phyloP scores from a whole-genome alignment of 2,329 filamentous ascomycete species.

The Penicillium sp. region DNA sequence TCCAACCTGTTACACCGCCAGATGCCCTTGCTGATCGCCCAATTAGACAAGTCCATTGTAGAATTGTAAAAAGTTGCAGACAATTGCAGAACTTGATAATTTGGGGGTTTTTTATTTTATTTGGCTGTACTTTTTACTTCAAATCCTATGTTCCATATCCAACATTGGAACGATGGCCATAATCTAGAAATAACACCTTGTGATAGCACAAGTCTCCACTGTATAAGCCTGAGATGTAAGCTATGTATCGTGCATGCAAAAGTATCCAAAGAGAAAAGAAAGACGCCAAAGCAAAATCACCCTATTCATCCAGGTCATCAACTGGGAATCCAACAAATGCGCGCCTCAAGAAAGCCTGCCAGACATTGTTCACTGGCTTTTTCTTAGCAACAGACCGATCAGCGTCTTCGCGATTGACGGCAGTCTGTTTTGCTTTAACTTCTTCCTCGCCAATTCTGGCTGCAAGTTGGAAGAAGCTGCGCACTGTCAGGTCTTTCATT shows the following conservation, averaged over 20 bases:
- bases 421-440: constrained; percentile 16
- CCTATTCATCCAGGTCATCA: constrained; percentile 56
- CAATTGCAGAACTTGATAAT: not conserved
- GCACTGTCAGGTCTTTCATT: constrained; percentile 78
- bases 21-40: not conserved
- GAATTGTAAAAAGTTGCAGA: not conserved
- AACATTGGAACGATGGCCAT: not conserved
- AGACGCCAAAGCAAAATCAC: constrained; percentile 11
- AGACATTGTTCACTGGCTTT: constrained; percentile 58
- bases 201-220: not conserved
- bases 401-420: constrained; percentile 7
- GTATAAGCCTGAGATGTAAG: not conserved
- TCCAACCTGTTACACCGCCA: not conserved
- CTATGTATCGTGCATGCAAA: constrained; percentile 1
- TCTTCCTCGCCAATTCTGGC: constrained; percentile 64
- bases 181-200: not conserved
- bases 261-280: constrained; percentile 1
- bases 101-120: not conserved
- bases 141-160: not conserved
- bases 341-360: constrained; percentile 72
- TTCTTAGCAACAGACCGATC: constrained; percentile 33
- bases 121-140: not conserved
- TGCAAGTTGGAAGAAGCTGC: constrained; percentile 75
- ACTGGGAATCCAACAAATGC: constrained; percentile 75
- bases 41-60: not conserved